These are phyloP conservation scores for Cercophora sp. DNA, from an alignment of 495 filamentous ascomycete species.

Conservation along the genomic window DNA sequence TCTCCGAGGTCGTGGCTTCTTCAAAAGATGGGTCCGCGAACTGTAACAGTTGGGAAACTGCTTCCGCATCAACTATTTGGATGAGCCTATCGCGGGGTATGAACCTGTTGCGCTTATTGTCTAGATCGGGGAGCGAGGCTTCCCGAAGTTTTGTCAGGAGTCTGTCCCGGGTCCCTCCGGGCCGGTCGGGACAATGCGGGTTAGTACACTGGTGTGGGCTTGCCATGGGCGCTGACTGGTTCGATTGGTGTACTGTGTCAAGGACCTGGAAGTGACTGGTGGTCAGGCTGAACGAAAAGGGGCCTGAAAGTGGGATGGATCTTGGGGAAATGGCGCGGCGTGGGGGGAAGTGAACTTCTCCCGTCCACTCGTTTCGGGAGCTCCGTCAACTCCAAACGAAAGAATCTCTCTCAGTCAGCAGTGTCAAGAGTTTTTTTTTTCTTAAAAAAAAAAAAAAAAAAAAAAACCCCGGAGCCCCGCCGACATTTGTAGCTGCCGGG, in stretches of 20 bases:
- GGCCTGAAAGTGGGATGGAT: not conserved
- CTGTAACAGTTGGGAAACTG: not conserved
- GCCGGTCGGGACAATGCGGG: not conserved
- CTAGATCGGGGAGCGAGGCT: not conserved
- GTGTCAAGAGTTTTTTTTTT: no score
- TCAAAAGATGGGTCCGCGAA: not conserved
- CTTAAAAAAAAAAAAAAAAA: no score
- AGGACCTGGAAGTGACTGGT: not conserved
- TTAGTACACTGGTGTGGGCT: not conserved
- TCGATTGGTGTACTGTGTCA: not conserved
- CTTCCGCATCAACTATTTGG: not conserved
- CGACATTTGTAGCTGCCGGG: not conserved
- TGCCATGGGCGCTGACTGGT: not conserved
- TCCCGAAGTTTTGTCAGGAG: not conserved
- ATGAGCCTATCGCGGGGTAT: not conserved
- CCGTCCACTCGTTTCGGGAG: not conserved
- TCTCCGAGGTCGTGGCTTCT: not conserved
- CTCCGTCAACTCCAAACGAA: not conserved
- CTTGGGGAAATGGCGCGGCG: not conserved
- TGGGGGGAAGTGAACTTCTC: not conserved
- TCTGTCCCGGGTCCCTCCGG: not conserved
- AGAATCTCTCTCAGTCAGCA: not conserved
- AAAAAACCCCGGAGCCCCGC: not conserved
- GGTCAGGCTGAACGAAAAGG: not conserved
- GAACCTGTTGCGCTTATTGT: not conserved